Evolutionary conservation across 2,329 filamentous ascomycete species (phyloP).

Genomic region (Fusarium coffeatum): DNA sequence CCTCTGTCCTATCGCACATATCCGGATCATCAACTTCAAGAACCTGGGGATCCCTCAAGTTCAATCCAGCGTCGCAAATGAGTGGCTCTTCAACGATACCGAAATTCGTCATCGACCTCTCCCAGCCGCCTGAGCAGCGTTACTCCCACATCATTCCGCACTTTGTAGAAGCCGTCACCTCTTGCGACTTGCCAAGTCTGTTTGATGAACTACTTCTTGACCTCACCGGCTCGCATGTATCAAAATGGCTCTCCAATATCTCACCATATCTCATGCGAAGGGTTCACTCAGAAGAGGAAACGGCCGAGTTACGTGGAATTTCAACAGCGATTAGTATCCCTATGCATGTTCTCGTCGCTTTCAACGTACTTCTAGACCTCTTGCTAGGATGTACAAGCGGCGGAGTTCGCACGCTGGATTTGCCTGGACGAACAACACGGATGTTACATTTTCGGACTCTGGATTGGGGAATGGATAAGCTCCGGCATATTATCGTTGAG

Average conservation of each 20-base stretch:
- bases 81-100: conserved; percentile 26
- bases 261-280: conserved; percentile 61
- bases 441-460: conserved; percentile 67
- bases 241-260: conserved; percentile 48
- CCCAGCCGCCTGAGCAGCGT: conserved; percentile 40
- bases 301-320: conserved; percentile 70
- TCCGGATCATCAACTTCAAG: rapidly evolving
- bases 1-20: background rate
- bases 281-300: conserved; percentile 67
- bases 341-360: conserved; percentile 69
- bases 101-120: conserved; percentile 47
- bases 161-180: conserved; percentile 26
- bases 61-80: background rate
- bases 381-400: conserved; percentile 73
- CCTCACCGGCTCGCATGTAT: conserved; percentile 33
- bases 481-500: conserved; percentile 63
- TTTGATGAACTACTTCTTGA: conserved; percentile 62
- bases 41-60: rapidly evolving
- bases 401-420: conserved; percentile 43
- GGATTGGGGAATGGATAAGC: conserved; percentile 65
- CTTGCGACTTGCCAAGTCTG: conserved; percentile 54
- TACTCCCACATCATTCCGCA: conserved; percentile 46
- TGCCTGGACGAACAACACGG: conserved; percentile 31
- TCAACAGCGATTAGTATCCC: conserved; percentile 61
- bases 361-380: conserved; percentile 72